Conservation (phyloP, 2,329 filamentous ascomycete species). For the Exutisphaerella laricina region DNA sequence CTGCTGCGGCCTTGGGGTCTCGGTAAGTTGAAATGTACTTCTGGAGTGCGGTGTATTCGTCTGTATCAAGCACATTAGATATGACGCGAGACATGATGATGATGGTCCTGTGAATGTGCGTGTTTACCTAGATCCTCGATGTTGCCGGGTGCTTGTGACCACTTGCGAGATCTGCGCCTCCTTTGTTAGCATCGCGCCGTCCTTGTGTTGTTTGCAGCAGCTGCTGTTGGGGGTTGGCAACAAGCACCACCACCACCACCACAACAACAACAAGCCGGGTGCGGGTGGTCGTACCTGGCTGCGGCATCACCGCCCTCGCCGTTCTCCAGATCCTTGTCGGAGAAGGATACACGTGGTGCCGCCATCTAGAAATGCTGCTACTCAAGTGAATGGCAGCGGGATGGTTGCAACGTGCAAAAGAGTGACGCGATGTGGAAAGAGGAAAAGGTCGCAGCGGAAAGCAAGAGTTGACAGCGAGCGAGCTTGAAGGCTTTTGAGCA, state of each 20-base stretch:
- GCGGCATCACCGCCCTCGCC: conserved; percentile 25
- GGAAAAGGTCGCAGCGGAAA: neutral
- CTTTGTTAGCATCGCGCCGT: conserved; percentile 14
- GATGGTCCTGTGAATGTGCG: conserved; percentile 5
- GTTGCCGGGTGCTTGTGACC: conserved; percentile 37
- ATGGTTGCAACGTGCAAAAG: neutral
- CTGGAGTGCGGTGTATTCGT: conserved; percentile 61
- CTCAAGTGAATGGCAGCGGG: neutral
- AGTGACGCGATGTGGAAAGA: neutral
- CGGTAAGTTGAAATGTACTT: conserved; percentile 63
- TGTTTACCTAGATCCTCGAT: conserved; percentile 39
- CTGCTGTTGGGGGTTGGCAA: neutral
- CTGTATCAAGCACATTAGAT: conserved; percentile 34
- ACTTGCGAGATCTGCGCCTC: conserved; percentile 32
- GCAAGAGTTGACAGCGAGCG: neutral
- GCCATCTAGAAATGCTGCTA: conserved; percentile 27
- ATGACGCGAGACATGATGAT: conserved; percentile 5
- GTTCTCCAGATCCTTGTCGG: conserved; percentile 37
- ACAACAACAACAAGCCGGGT: conserved; percentile 7
- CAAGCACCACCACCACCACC: conserved; percentile 7
- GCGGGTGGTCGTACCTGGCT: conserved; percentile 14
- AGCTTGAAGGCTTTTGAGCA: neutral
- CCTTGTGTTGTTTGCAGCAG: neutral
- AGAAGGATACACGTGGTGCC: conserved; percentile 37
- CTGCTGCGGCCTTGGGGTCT: conserved; percentile 50